Evolutionary conservation across 495 filamentous ascomycete species (phyloP).

Genomic region (Aspergillus cavernicola): DNA sequence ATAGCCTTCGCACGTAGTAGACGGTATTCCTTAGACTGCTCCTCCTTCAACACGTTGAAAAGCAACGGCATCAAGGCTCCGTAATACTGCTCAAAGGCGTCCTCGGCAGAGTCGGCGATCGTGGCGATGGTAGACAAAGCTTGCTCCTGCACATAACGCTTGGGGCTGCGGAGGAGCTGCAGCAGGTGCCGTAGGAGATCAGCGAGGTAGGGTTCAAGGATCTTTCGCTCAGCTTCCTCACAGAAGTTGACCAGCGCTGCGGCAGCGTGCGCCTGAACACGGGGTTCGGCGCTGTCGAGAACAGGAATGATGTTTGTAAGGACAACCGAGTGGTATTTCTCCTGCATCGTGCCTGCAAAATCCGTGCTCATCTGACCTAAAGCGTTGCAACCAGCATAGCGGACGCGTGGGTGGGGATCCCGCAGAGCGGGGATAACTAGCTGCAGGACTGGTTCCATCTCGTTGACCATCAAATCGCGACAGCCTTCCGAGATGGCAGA

Average conservation of each 20-base stretch:
- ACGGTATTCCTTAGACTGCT: slow-evolving; percentile 88
- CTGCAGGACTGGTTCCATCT: slow-evolving; percentile 89
- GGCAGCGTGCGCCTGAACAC: slow-evolving; percentile 95
- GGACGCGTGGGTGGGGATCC: slow-evolving; percentile 88
- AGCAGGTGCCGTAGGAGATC: slow-evolving; percentile 78
- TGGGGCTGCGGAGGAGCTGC: slow-evolving; percentile 77
- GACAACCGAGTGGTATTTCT: slow-evolving; percentile 83
- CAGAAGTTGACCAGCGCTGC: slow-evolving; percentile 99
- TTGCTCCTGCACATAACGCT: slow-evolving; percentile 97
- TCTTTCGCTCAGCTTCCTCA: slow-evolving; percentile 91
- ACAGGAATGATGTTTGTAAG: slow-evolving; percentile 91
- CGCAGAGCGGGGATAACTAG: slow-evolving; percentile 90
- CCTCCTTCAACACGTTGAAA: slow-evolving; percentile 80
- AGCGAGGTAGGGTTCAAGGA: slow-evolving; percentile 91
- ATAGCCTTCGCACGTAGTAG: slow-evolving; percentile 95
- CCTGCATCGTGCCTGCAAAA: slow-evolving; percentile 98
- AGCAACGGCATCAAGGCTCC: slow-evolving; percentile 90
- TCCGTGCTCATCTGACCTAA: slow-evolving; percentile 99
- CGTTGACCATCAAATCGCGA: slow-evolving; percentile 89
- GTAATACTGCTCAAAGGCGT: slow-evolving; percentile 94
- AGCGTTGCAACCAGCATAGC: slow-evolving; percentile 99
- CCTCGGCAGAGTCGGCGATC: slow-evolving; percentile 95
- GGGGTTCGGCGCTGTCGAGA: slow-evolving; percentile 80
- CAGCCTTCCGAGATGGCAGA: slow-evolving; percentile 99
- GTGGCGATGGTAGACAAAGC: slow-evolving; percentile 97